Conservation (phyloP, 345 rosid species). For the Balakata baccata region DNA sequence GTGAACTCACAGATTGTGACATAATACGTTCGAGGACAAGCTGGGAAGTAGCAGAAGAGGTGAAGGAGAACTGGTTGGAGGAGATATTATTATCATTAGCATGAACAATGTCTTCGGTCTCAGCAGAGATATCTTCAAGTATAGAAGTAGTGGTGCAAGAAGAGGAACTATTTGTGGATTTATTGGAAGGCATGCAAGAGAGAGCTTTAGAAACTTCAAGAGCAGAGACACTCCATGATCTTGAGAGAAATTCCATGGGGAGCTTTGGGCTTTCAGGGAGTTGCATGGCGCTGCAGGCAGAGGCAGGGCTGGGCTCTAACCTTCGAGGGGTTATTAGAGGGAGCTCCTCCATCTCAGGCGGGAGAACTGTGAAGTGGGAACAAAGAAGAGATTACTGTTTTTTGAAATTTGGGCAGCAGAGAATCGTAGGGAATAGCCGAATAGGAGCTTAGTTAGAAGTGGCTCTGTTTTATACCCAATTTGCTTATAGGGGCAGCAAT, state of each 20-base stretch:
- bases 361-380: not conserved
- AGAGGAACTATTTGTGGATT: conserved; percentile 13
- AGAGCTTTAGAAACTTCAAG: conserved; percentile 76
- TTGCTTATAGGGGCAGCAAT: not conserved
- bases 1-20: conserved; percentile 71
- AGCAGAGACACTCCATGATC: conserved; percentile 87
- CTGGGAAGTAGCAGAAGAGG: conserved; percentile 78
- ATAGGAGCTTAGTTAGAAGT: no score
- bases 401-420: conserved; percentile 2
- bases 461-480: not conserved
- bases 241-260: conserved; percentile 89
- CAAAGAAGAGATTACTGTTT: not conserved
- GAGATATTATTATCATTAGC: not conserved
- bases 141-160: conserved; percentile 36
- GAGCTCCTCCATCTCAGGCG: conserved; percentile 35
- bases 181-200: conserved; percentile 23
- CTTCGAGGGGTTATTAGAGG: conserved; percentile 39
- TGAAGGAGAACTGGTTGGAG: conserved; percentile 53
- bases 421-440: not conserved
- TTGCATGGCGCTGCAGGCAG: conserved; percentile 31
- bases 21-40: conserved; percentile 92
- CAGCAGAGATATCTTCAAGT: conserved; percentile 51
- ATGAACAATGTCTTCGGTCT: conserved; percentile 22
- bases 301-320: conserved; percentile 24
- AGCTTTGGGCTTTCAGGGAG: conserved; percentile 80